A percentile compares a stretch with the other conserved stretches of the same genome.
phyloP scores from a whole-genome alignment of 768 basidiomycete species.

The Suillus tomentosus region DNA sequence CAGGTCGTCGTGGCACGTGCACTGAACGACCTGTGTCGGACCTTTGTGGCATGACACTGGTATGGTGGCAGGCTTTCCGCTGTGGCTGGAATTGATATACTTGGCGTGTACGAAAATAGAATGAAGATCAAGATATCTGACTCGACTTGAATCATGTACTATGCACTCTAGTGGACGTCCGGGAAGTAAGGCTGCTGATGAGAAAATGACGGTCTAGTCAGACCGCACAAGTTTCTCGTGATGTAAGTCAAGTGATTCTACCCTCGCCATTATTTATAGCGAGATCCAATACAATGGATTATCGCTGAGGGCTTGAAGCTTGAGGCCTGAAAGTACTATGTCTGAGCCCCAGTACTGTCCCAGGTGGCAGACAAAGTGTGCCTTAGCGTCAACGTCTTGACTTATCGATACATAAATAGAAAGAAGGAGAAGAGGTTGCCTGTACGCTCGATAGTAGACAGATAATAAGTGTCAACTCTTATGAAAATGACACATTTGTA shows the following conservation, averaged over 20 bases:
- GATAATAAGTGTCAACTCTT: too few relatives aligned
- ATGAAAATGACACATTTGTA: too few relatives aligned
- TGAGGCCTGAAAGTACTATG: too few relatives aligned
- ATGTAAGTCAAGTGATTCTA: not conserved
- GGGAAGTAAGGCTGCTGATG: not conserved
- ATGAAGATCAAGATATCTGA: not conserved
- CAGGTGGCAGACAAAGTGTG: not conserved
- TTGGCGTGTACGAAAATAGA: not conserved
- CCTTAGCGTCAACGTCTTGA: not conserved
- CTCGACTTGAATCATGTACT: too few relatives aligned
- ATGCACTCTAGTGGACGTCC: not conserved
- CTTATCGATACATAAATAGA: not conserved
- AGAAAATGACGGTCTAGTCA: not conserved
- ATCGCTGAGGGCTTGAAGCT: too few relatives aligned
- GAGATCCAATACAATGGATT: too few relatives aligned
- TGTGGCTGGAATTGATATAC: not conserved
- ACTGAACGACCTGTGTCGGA: not conserved
- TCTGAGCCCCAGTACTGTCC: too few relatives aligned
- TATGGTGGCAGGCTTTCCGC: not conserved
- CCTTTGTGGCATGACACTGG: not conserved
- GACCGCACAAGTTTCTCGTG: not conserved
- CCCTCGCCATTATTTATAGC: not conserved
- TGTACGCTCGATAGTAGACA: too few relatives aligned
- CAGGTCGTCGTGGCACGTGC: not conserved
- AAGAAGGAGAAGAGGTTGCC: too few relatives aligned